Evolutionary conservation across 1,284 basidiomycete genomes (phyloP), one percentile per base, ranked within the genome.

Genomic region (Mycena citricolor): DNA sequence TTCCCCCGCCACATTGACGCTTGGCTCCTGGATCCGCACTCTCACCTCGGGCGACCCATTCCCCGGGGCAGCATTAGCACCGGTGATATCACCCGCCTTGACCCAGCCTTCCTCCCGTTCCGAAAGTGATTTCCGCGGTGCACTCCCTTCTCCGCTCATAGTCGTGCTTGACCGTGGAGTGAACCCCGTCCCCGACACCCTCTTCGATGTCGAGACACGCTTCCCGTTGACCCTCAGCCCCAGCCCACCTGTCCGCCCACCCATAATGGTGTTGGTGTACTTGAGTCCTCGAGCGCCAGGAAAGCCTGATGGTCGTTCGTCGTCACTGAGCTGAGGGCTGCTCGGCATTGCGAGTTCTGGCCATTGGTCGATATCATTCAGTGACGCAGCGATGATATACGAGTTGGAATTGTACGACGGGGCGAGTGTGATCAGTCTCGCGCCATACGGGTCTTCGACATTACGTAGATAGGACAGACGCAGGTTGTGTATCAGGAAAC

Each of bases 221-320:
- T 77, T 77, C 4, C 73, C 85, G 13, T 74, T 66, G 5, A 89
- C 82, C 17, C 86, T 74, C 66, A 90, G 76, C 0, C 89, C 88
- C 1, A 81, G 63, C 0, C 74, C 82, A 4, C 83, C 83, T 0
- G 73, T 70, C 23, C 74, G 71, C 12, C 74, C 72, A 2, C 79
- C 86, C 74, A 93, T 83, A 57, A 95, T 94, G 1, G 92, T 95
- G 56, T 86, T 81, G 4, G 86, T 87, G 61, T 94, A 86, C 57
- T 84, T 87, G 50, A 94, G 71, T 4, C 78, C 74, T 1, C 71
- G 69, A 0, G 82, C 79, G 13, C 77, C 79, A 24, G 74, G 76
- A 47, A 76, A 79, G 7, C 77, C 79, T 3, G 72, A 67, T 1
- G 74, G 68, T 14, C 70, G 57, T 44, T 88, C 86, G 49, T 85